Evolutionary conservation across 371 early-diverging fungal species (phyloP).

Genomic region (Mucor circinelloides): DNA sequence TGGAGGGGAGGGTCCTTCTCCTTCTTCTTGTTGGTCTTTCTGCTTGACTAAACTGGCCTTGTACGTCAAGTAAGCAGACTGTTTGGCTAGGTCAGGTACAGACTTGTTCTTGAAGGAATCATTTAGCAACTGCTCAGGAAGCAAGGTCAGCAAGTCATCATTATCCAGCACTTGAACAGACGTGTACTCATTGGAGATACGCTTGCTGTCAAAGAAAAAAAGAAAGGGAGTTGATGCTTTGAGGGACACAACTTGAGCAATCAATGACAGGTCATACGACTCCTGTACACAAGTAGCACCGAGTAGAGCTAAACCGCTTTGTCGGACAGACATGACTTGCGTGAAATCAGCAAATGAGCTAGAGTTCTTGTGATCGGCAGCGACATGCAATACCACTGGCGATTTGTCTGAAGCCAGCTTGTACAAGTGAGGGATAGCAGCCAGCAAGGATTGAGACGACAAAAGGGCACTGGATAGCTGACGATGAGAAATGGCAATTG

Average conservation of each 20-base stretch:
- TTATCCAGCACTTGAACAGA: constrained; percentile 15
- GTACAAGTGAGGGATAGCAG: constrained; percentile 65
- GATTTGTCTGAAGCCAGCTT: constrained; percentile 45
- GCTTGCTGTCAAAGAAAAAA: constrained; percentile 48
- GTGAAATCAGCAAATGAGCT: constrained; percentile 49
- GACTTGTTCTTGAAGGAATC: constrained; percentile 14
- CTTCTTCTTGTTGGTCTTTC: constrained; percentile 3
- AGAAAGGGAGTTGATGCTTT: constrained; percentile 30
- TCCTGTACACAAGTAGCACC: constrained; percentile 70
- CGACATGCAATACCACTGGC: constrained; percentile 56
- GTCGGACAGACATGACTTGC: constrained; percentile 72
- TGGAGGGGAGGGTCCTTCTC: not conserved
- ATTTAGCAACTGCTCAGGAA: constrained; percentile 22
- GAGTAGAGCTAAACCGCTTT: constrained; percentile 73
- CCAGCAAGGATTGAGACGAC: constrained; percentile 51
- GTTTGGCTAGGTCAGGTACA: not conserved
- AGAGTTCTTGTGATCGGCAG: constrained; percentile 24
- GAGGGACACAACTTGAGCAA: constrained; percentile 48
- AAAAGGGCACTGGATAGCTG: constrained; percentile 9
- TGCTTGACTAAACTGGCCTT: constrained; percentile 1
- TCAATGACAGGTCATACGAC: constrained; percentile 65
- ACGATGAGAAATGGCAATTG: not conserved
- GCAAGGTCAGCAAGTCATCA: constrained; percentile 15
- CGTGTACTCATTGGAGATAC: constrained; percentile 37
- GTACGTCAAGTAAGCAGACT: constrained; percentile 33